Conservation (phyloP, 2,329 filamentous ascomycete species). For the Phialocephala subalpina region DNA sequence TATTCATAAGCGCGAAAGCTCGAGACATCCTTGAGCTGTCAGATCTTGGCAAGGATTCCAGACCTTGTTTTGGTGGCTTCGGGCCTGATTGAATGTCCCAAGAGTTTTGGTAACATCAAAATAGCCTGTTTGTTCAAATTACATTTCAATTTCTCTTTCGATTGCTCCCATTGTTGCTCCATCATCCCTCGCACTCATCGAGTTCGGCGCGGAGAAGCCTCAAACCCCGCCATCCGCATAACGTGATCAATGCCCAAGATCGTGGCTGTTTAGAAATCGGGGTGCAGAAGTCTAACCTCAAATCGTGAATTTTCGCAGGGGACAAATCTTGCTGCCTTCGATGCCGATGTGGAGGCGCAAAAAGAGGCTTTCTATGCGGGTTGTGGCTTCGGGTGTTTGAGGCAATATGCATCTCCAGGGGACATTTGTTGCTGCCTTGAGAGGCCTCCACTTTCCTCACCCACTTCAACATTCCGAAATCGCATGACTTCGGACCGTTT, state of each 20-base stretch:
- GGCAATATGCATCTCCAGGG: neutral
- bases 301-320: neutral
- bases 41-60: neutral
- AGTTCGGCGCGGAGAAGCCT: neutral
- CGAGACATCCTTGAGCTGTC: neutral
- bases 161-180: too few species aligned
- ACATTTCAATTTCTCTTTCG: neutral
- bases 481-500: neutral
- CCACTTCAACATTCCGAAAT: neutral
- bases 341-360: neutral
- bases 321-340: conserved; percentile 7
- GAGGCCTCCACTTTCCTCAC: neutral
- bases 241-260: conserved; percentile 2
- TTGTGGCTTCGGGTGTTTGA: conserved; percentile 1
- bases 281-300: neutral
- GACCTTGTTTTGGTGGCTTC: neutral
- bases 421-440: conserved; percentile 5
- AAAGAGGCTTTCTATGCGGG: neutral
- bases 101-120: neutral
- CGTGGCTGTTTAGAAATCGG: neutral
- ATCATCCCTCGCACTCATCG: too few species aligned
- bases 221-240: conserved; percentile 1
- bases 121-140: too few species aligned
- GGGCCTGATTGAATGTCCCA: neutral
- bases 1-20: conserved; percentile 3